Evolutionary conservation across 352 stramenopile genomes (phyloP).

Genomic region (Pythium insidiosum): DNA sequence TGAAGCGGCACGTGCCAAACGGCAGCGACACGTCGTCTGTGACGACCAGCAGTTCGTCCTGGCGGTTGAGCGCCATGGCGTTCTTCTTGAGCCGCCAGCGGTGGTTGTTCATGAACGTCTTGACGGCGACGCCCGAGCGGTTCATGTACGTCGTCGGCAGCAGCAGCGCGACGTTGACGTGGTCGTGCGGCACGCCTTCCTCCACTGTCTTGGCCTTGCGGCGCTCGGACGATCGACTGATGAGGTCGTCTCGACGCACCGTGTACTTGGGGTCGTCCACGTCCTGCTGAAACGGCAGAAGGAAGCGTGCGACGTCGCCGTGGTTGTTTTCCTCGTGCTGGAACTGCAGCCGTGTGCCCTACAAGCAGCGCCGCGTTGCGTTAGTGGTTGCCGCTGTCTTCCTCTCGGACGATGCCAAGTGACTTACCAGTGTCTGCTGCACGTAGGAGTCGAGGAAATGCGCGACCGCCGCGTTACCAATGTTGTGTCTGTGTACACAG

Average conservation of each 20-base stretch:
- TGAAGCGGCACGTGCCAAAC: slow-evolving; percentile 79
- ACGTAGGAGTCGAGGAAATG: slow-evolving; percentile 71
- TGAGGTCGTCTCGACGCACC: slow-evolving; percentile 60
- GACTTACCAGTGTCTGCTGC: slow-evolving; percentile 41
- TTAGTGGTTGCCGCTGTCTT: too few species aligned
- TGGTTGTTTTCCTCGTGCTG: slow-evolving; percentile 52
- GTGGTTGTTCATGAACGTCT: slow-evolving; percentile 73
- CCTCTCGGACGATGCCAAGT: too few species aligned
- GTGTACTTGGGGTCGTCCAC: slow-evolving; percentile 21
- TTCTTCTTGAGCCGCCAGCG: slow-evolving; percentile 84
- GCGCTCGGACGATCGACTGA: slow-evolving; percentile 64
- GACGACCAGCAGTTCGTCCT: slow-evolving; percentile 80
- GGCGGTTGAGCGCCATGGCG: slow-evolving; percentile 59
- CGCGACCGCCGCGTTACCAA: slow-evolving; percentile 50
- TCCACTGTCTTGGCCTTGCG: slow-evolving; percentile 66
- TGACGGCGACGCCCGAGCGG: slow-evolving; percentile 64
- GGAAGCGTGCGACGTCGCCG: slow-evolving; percentile 53
- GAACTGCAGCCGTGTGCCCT: slow-evolving; percentile 41
- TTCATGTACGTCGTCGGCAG: slow-evolving; percentile 84
- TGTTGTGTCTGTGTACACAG: slow-evolving; percentile 62
- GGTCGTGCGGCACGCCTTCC: slow-evolving; percentile 62
- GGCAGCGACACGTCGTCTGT: slow-evolving; percentile 76
- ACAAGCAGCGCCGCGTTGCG: too few species aligned
- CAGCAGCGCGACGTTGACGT: slow-evolving; percentile 71
- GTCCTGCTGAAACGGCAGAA: slow-evolving; percentile 56